phyloP scores from a whole-genome alignment of 148 eudicot genomes.

The Chenopodium berlandieri region DNA sequence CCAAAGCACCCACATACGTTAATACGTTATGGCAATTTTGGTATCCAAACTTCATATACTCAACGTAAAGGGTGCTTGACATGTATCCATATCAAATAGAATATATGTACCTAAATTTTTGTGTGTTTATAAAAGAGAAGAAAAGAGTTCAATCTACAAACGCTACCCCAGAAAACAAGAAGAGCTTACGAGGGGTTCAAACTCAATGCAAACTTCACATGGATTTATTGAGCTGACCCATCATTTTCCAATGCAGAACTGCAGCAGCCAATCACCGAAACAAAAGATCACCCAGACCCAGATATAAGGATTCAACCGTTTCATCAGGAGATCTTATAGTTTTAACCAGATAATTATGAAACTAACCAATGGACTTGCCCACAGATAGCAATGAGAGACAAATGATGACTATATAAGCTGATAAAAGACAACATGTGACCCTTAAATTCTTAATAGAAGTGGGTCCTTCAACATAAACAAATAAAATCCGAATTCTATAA shows the following conservation, averaged over 20 bases:
- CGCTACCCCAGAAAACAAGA: neutral
- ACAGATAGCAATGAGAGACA: conserved; percentile 11
- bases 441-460: conserved; percentile 15
- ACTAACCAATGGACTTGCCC: conserved; percentile 25
- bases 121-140: neutral
- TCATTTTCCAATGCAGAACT: conserved; percentile 9
- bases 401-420: neutral
- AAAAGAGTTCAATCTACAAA: neutral
- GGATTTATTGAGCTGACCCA: neutral
- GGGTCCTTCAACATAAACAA: conserved; percentile 3
- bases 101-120: no score
- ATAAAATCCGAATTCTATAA: conserved; percentile 9
- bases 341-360: conserved; percentile 3
- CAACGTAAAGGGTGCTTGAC: no score
- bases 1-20: no score
- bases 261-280: conserved; percentile 14
- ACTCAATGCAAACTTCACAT: conserved; percentile 13
- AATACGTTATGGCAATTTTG: no score
- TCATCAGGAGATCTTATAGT: conserved; percentile 4
- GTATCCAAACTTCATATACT: no score
- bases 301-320: neutral
- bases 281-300: neutral
- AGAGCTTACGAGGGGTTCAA: neutral
- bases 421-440: conserved; percentile 24
- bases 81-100: no score